Percentiles rank a stretch among this genome's conserved stretches.
phyloP scores from a whole-genome alignment of 345 rosid species.

The Linum lewisii region DNA sequence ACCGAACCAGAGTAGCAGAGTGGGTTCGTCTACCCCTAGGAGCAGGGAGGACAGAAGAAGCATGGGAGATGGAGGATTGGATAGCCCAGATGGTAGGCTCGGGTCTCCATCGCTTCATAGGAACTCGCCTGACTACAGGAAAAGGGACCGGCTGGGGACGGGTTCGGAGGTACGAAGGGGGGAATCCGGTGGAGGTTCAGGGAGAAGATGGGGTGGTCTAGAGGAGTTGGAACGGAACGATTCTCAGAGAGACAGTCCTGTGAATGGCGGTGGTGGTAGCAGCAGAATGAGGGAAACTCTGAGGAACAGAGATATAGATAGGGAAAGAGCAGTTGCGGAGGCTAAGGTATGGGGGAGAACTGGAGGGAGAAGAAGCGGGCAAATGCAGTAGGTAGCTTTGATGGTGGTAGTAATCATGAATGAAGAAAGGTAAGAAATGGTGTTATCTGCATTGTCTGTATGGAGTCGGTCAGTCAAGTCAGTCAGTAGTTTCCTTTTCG shows the following conservation, averaged over 20 bases:
- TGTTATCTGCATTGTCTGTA: neutral
- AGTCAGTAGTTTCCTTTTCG: neutral
- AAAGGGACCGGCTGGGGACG: conserved; percentile 40
- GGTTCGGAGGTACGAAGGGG: neutral
- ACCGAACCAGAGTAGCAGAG: conserved; percentile 48
- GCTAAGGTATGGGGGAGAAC: conserved; percentile 99
- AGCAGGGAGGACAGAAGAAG: conserved; percentile 26
- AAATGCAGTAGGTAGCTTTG: conserved; percentile 59
- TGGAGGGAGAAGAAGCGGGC: conserved; percentile 87
- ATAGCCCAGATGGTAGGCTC: conserved; percentile 48
- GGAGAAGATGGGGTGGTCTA: conserved; percentile 57
- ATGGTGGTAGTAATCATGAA: conserved; percentile 27
- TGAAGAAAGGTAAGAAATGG: neutral
- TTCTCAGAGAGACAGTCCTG: conserved; percentile 68
- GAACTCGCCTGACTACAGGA: conserved; percentile 85
- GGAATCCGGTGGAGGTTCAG: conserved; percentile 51
- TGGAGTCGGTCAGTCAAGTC: neutral
- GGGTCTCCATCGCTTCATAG: conserved; percentile 68
- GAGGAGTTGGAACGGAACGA: conserved; percentile 56
- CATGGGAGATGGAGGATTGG: conserved; percentile 42
- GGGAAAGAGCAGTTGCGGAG: conserved; percentile 94
- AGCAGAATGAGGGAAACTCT: conserved; percentile 66
- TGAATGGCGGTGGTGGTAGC: conserved; percentile 17
- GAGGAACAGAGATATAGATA: conserved; percentile 70
- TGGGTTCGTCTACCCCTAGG: conserved; percentile 63